These are phyloP conservation scores for Trichoderma guizhouense DNA, from an alignment of 2,329 filamentous ascomycete genomes.

Conservation along the genomic window DNA sequence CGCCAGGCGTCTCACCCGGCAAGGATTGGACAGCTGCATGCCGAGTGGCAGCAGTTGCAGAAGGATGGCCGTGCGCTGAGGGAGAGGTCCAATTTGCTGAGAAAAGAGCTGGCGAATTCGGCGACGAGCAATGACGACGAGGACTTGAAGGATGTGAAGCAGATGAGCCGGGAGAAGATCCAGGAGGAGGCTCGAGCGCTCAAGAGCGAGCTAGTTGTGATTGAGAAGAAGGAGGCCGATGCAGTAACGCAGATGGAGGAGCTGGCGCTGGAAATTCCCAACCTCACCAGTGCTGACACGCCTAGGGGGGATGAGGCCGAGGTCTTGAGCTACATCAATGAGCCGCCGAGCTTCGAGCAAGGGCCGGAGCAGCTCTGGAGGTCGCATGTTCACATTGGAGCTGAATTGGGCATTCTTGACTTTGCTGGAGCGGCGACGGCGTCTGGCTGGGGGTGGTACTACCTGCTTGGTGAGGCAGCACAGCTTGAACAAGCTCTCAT, in stretches of 20 bases:
- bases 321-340: constrained; percentile 76
- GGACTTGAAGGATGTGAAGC: constrained; percentile 34
- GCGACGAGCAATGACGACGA: constrained; percentile 44
- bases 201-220: constrained; percentile 58
- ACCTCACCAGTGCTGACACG: constrained; percentile 74
- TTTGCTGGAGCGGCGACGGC: constrained; percentile 78
- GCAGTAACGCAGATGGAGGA: constrained; percentile 64
- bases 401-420: constrained; percentile 83
- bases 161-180: constrained; percentile 48
- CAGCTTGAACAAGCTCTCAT: constrained; percentile 92
- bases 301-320: constrained; percentile 65
- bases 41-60: constrained; percentile 60
- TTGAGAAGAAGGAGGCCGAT: constrained; percentile 60
- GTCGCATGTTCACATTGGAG: constrained; percentile 83
- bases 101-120: constrained; percentile 51
- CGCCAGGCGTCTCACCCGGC: constrained; percentile 51
- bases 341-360: constrained; percentile 48
- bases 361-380: constrained; percentile 48
- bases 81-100: constrained; percentile 64
- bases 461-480: constrained; percentile 84
- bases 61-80: constrained; percentile 57
- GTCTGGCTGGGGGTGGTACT: constrained; percentile 98
- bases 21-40: constrained; percentile 54
- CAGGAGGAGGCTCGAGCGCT: constrained; percentile 61
- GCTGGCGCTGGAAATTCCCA: constrained; percentile 77